A percentile compares a stretch with the other conserved stretches of the same genome.
phyloP scores from a whole-genome alignment of 441 rosid species.

The Breynia disticha region DNA sequence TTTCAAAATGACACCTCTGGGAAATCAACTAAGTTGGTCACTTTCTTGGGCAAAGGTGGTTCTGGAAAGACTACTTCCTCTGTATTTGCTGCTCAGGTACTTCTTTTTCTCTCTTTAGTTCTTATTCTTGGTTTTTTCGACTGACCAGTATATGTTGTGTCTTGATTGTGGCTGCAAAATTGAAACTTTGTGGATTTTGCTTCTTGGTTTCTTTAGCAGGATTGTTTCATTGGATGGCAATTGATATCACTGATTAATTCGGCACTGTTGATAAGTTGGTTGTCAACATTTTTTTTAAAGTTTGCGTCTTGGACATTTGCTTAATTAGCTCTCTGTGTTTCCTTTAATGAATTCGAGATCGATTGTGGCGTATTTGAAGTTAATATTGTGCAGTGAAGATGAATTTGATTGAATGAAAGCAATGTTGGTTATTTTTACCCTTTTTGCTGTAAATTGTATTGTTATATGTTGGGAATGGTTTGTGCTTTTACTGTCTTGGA shows the following conservation, averaged over 20 bases:
- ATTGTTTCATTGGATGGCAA: background rate
- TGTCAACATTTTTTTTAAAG: too few relatives aligned
- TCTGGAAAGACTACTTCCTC: slow-evolving; percentile 87
- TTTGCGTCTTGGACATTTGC: too few relatives aligned
- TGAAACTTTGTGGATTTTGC: background rate
- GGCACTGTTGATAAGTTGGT: too few relatives aligned
- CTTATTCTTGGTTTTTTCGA: background rate
- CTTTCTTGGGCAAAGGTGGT: slow-evolving; percentile 87
- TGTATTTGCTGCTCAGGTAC: slow-evolving; percentile 79
- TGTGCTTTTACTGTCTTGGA: background rate
- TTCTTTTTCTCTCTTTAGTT: background rate
- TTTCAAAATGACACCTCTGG: background rate
- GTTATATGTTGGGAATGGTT: background rate
- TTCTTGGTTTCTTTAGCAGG: background rate
- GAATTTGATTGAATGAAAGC: too few relatives aligned
- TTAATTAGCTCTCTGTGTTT: too few relatives aligned
- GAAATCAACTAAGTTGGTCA: slow-evolving; percentile 40
- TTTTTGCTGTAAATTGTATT: background rate
- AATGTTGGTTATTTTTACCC: too few relatives aligned
- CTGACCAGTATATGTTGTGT: background rate
- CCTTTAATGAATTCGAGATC: too few relatives aligned
- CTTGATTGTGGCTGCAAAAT: background rate
- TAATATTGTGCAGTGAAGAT: too few relatives aligned
- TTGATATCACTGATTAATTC: background rate
- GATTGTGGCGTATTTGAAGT: too few relatives aligned